A percentile compares a stretch with the other conserved stretches of the same genome.
phyloP scores from a whole-genome alignment of 78 protist genomes.

The Dictyostelium intermedium region DNA sequence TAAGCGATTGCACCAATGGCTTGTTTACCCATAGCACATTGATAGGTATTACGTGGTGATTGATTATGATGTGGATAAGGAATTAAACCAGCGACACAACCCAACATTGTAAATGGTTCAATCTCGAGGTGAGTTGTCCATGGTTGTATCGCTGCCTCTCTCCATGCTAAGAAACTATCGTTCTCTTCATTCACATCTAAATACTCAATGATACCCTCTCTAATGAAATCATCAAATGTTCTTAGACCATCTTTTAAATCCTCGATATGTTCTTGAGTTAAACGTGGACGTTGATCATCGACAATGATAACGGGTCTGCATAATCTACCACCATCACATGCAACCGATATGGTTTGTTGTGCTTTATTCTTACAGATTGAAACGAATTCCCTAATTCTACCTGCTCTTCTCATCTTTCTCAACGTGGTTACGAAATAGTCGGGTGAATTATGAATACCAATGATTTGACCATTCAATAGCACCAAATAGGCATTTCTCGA shows the following conservation, averaged over 20 bases:
- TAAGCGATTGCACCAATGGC: conserved; percentile 98
- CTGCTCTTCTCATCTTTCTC: conserved; percentile 86
- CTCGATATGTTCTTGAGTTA: conserved; percentile 76
- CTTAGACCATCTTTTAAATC: conserved; percentile 6
- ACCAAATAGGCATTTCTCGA: conserved; percentile 89
- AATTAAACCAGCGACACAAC: conserved; percentile 99
- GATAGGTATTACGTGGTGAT: conserved; percentile 99
- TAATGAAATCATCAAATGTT: conserved; percentile 84
- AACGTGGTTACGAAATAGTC: conserved; percentile 85
- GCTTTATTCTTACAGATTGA: conserved; percentile 92
- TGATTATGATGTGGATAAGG: conserved; percentile 99
- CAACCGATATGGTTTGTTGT: conserved; percentile 93
- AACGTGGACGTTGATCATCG: conserved; percentile 61
- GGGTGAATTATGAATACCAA: conserved; percentile 96
- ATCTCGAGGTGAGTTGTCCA: conserved; percentile 99
- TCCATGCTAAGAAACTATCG: conserved; percentile 72
- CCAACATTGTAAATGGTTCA: conserved; percentile 99
- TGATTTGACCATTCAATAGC: conserved; percentile 99
- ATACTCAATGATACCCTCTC: conserved; percentile 95
- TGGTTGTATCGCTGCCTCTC: conserved; percentile 83
- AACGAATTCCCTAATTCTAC: conserved; percentile 76
- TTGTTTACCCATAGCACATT: conserved; percentile 99
- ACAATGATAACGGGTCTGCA: conserved; percentile 98
- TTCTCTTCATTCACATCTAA: conserved; percentile 99
- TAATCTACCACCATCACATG: conserved; percentile 97